A percentile compares a stretch with the other conserved stretches of the same genome.
These are phyloP conservation scores for Ceratocystiopsis sp. DNA, from an alignment of 2,329 filamentous ascomycete species.

Conservation along the genomic window DNA sequence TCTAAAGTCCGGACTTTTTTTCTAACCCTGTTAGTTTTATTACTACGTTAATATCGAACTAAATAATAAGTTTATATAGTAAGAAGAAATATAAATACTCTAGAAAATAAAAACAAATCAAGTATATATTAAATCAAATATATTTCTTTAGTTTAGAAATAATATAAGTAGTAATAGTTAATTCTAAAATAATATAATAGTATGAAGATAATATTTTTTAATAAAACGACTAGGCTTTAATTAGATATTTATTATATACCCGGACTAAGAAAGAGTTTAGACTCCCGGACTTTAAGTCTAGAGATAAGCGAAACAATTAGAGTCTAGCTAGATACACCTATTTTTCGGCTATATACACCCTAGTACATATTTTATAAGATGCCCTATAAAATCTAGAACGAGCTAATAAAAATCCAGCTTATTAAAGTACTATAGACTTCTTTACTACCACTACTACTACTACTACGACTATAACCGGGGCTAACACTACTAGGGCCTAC, in stretches of 20 bases:
- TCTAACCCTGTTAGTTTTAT: no score
- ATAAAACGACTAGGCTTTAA: background rate
- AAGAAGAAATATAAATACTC: background rate
- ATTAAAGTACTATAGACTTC: background rate
- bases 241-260: background rate
- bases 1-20: no score
- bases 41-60: no score
- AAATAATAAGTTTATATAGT: no score
- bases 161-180: background rate
- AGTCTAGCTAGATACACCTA: background rate
- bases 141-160: background rate
- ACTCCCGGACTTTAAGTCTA: no score
- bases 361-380: no score
- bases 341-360: no score
- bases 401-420: background rate
- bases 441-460: background rate
- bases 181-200: background rate
- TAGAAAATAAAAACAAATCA: background rate
- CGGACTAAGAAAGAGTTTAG: no score
- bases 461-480: background rate
- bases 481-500: background rate
- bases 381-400: no score
- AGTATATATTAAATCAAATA: background rate
- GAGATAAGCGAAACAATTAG: no score
- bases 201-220: background rate